Evolutionary conservation across 768 basidiomycete species (phyloP), one percentile per base, ranked within the genome.

Genomic region (Arthromyces matolae): DNA sequence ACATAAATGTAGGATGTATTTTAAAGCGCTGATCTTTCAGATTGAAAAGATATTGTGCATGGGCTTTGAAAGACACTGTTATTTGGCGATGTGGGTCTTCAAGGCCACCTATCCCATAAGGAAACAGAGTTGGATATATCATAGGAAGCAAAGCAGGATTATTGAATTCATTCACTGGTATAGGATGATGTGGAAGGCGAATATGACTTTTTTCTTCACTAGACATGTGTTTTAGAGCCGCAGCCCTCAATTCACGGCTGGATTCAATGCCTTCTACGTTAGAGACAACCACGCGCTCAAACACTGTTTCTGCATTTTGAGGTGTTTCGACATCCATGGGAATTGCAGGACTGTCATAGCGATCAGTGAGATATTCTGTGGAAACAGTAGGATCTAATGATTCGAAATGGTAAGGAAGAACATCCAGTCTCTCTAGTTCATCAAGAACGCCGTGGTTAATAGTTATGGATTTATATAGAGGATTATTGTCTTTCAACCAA

Each of bases 101-200:
- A 43, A 71, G 67, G 0, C 73, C 74, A 2, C 75, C 72, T 13
- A 68, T 47, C 0, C 75, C 72, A 57, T 66, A 75, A 0, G 73
- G 74, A 56, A 66, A 75, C 1, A 76, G 41, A 0, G 69, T 66
- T 3, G 73, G 73, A 55, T 68, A 75, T 7, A 71, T 62, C 54
- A 56, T 62, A 1, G 71, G 71, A 37, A 77, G 68, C 12, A 75
- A 32, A 5, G 34, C 8, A 3, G 64, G 64, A 51, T 74, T 70
- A 25, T 51, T 51, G 54, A 69, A 72, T 42, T 72, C 68, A 54
- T 68, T 69, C 1, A 38, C 37, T 13, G 37, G 37, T 7, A 12
- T 10, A 14, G n/a, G 29, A 10, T 14, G 9, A 38, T 38, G 37
- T 6, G 8, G 14, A 12, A 38, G 6, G 10, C 19, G 37, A 4